Percentiles rank a stretch among this genome's conserved stretches.
These are phyloP conservation scores for Tripterygium wilfordii DNA, from an alignment of 177 flowering plant genomes.

Conservation along the genomic window DNA sequence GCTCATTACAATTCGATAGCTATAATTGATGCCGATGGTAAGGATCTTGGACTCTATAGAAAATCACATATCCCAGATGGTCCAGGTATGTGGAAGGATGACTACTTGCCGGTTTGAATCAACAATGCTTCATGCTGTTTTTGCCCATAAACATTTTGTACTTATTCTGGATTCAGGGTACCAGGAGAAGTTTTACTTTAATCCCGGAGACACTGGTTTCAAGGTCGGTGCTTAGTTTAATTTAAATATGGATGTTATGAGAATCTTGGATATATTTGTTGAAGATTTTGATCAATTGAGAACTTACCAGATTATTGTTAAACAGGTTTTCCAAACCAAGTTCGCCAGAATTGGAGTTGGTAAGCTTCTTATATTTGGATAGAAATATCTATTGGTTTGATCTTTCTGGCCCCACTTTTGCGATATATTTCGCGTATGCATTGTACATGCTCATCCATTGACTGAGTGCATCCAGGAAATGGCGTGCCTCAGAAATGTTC, in stretches of 20 bases:
- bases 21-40: slow-evolving; percentile 94
- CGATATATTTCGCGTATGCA: background rate
- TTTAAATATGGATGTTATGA: background rate
- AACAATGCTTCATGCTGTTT: background rate
- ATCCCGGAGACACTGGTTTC: slow-evolving; percentile 97
- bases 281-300: slow-evolving; percentile 1
- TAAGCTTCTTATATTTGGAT: slow-evolving; percentile 29
- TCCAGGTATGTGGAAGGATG: slow-evolving; percentile 51
- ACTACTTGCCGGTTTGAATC: background rate
- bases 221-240: slow-evolving; percentile 44
- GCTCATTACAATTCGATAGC: slow-evolving; percentile 97
- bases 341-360: slow-evolving; percentile 96
- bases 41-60: slow-evolving; percentile 89
- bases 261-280: slow-evolving; percentile 1
- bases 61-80: slow-evolving; percentile 99
- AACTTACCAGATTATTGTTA: slow-evolving; percentile 11
- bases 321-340: slow-evolving; percentile 89
- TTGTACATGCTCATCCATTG: no score
- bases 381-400: no score
- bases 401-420: background rate
- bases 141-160: background rate
- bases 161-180: slow-evolving; percentile 65
- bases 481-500: no score
- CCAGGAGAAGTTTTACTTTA: slow-evolving; percentile 97
- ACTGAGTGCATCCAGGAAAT: no score